Evolutionary conservation across 176 grass and related monocot species (phyloP), one percentile per base, ranked within the genome.

Genomic region (Oryza brachyantha): DNA sequence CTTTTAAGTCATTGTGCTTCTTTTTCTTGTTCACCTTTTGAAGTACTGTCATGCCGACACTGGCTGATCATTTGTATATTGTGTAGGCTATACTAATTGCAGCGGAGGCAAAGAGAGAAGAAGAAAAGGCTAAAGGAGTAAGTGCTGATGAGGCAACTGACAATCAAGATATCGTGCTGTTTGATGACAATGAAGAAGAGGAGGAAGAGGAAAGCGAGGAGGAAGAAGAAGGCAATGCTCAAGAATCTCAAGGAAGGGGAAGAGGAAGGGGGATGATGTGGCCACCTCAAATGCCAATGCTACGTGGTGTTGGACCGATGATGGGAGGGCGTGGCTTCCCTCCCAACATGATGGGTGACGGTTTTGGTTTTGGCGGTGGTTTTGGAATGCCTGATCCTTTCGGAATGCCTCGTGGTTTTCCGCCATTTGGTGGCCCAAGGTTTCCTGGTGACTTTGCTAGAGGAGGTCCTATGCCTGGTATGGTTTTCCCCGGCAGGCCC

Each of bases 181-280:
- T 91, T 73, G 92, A 99, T 14, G 96, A 99, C 66, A 92, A 98
- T 29, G 95, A 98, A 64, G 95, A 98, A 48, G 96, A 98, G n/a
- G 95, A 98, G 66, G 96, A 98, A 58, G 93, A 97, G 31, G 93
- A 97, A 89, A 94, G 92, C 1, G 93, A 97, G 77, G 93, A 97
- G 64, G 92, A 94, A 22, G 96, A 95, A 35, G 92, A 93, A 29
- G 79, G 66, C 65, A 88, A 80, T 5, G 89, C 80, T 63, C 92
- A 93, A 52, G 88, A 76, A 66, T 74, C 78, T 41, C 94, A 89
- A 80, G 91, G 88, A 26, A 87, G 92, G 72, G 90, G 84, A 73
- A 88, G 92, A 39, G 87, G 86, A 76, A 90, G 84, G 60, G 86
- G 90, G 62, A 76, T 91, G 80, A 94, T 90, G 77, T 99, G 96